Evolutionary conservation across 2,329 filamentous ascomycete species (phyloP).

Genomic region (Karstenula rhodostoma): DNA sequence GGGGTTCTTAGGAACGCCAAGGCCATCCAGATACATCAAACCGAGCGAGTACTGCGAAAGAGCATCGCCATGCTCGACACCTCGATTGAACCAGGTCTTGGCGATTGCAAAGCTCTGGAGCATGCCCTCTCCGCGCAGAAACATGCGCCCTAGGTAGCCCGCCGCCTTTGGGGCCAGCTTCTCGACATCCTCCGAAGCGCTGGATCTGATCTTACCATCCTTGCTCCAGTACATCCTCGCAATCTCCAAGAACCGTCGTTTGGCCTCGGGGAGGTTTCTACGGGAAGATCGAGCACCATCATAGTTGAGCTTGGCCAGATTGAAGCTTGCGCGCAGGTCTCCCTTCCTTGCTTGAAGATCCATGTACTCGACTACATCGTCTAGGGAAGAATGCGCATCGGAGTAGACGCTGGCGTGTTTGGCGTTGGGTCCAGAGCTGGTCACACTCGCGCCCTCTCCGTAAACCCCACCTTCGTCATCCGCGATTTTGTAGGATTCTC

Average conservation of each 20-base stretch:
- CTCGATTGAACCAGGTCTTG: constrained; percentile 82
- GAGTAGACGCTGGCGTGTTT: constrained; percentile 76
- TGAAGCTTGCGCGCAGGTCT: constrained; percentile 86
- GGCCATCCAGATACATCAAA: constrained; percentile 81
- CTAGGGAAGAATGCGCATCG: constrained; percentile 83
- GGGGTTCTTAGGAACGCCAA: constrained; percentile 75
- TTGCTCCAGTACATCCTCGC: constrained; percentile 83
- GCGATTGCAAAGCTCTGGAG: constrained; percentile 80
- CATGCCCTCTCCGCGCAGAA: constrained; percentile 84
- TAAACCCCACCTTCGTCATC: constrained; percentile 94
- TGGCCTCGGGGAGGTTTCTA: constrained; percentile 75
- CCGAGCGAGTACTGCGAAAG: constrained; percentile 87
- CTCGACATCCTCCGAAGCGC: constrained; percentile 74
- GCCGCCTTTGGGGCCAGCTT: constrained; percentile 84
- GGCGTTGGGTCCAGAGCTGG: constrained; percentile 85
- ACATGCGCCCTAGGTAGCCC: constrained; percentile 88
- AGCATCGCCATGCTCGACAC: constrained; percentile 76
- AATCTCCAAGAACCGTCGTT: constrained; percentile 81
- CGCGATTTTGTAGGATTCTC: constrained; percentile 83
- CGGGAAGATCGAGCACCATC: constrained; percentile 81
- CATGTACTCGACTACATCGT: constrained; percentile 93
- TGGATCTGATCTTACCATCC: constrained; percentile 77
- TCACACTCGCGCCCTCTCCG: constrained; percentile 90
- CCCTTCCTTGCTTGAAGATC: constrained; percentile 91
- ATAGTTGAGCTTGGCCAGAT: constrained; percentile 85